Base-by-base conservation (phyloP, 1,284 basidiomycete genomes). In the Fomitiporia mediterranea region DNA sequence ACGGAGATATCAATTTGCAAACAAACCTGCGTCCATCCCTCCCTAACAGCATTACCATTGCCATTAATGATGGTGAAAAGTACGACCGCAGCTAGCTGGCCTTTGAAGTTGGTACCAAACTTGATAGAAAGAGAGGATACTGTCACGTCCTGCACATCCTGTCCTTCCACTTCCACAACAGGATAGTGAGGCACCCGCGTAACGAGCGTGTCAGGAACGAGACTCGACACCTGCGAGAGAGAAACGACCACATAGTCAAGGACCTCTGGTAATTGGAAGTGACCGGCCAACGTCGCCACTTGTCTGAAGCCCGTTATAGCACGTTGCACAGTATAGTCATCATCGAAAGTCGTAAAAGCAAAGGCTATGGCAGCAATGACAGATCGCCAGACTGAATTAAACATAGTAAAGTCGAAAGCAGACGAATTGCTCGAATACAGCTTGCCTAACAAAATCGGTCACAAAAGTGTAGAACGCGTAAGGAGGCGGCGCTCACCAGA, bases 21-120 rank as follows among this genome's bases (percentile, higher is more conserved):
- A 60, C 76, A 57, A 60, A 91, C 91, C 75, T 91, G 89, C 2
- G 81, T 84, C 97, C 97, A 99, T 15, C 96, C 94, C 68, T 94
- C 89, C 35, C 94, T 83, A 54, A 99, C 82, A 3, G 94, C 89
- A 63, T 93, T 90, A n/a, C 92, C 93, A 68, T 98, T 95, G 6
- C 94, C 92, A 65, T 98, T 98, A 15, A 97, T 93, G 54, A 99
- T 98, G 58, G 95, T 97, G 74, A 99, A 99, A 32, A 99, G 72
- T 3, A 99, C 94, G 8, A 99, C 96, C 9, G 96, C 94, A 49
- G 97, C 97, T 19, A 99, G 77, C 67, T 99, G 97, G 6, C 92
- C 90, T 68, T 95, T 93, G 74, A 98, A 92, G 70, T 95, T 94
- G 49, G 89, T 91, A 38, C 97, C 97, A 66, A 99, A 99, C 62